These are phyloP conservation scores for Trifolium subterraneum DNA, from an alignment of 306 rosid species.

Conservation along the genomic window DNA sequence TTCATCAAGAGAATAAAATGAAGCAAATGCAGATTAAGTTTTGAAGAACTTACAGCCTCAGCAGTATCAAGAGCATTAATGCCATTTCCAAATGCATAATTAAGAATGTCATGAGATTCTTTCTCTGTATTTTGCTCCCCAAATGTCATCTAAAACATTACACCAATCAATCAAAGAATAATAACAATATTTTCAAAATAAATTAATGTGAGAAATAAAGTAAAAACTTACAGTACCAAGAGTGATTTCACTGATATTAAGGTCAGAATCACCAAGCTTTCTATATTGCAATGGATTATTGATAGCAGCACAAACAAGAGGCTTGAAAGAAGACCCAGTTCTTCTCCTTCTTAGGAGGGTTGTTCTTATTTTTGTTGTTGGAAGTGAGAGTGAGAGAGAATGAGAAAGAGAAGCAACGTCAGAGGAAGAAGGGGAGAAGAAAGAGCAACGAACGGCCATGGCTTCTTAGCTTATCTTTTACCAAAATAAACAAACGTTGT, in stretches of 20 bases:
- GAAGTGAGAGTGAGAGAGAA: conserved; percentile 9
- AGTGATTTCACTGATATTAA: conserved; percentile 77
- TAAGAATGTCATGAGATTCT: conserved; percentile 80
- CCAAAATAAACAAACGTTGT: too few species aligned
- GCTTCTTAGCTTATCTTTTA: neutral
- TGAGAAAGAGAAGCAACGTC: conserved; percentile 1
- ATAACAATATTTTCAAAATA: too few species aligned
- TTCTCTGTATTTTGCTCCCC: conserved; percentile 89
- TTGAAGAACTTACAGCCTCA: conserved; percentile 64
- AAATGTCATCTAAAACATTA: conserved; percentile 76
- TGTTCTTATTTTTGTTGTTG: conserved; percentile 10
- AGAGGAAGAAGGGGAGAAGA: conserved; percentile 38
- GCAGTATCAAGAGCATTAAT: conserved; percentile 80
- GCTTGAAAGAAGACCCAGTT: neutral
- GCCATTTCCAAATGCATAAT: conserved; percentile 72
- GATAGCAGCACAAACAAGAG: conserved; percentile 51
- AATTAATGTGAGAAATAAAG: conserved; percentile 1
- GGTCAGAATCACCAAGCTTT: conserved; percentile 90
- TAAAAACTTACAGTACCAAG: conserved; percentile 69
- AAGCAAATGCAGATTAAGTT: conserved; percentile 36
- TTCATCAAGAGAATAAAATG: neutral
- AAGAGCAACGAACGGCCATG: conserved; percentile 48
- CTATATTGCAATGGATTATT: conserved; percentile 57
- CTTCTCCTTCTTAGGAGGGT: conserved; percentile 5
- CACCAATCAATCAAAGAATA: conserved; percentile 17